A percentile compares a stretch with the other conserved stretches of the same genome.
phyloP scores from a whole-genome alignment of 2,329 filamentous ascomycete genomes.

The Drechslerella dactyloides region DNA sequence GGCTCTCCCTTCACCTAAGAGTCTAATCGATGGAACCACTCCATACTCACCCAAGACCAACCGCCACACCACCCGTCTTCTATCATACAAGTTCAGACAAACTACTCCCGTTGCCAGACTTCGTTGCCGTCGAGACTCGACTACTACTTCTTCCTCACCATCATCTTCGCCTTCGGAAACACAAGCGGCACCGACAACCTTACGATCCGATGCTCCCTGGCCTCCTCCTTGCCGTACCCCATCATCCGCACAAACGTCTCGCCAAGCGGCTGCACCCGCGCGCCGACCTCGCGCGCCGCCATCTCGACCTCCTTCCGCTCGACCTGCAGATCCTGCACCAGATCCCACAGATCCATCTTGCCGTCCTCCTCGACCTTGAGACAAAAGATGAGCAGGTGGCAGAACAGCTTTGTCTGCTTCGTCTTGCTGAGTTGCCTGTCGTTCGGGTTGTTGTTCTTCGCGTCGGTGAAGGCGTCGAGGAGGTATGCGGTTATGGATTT shows the following conservation, averaged over 20 bases:
- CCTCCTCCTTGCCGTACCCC: constrained; percentile 68
- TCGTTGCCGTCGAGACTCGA: too few relatives aligned
- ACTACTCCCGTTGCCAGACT: too few relatives aligned
- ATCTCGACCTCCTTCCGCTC: constrained; percentile 73
- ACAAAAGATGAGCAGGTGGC: constrained; percentile 39
- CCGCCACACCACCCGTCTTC: too few relatives aligned
- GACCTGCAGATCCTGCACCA: constrained; percentile 74
- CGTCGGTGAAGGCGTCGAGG: constrained; percentile 30
- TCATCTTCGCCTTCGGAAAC: constrained; percentile 72
- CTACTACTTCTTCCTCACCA: constrained; percentile 54
- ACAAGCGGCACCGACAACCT: constrained; percentile 77
- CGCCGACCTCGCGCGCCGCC: constrained; percentile 77
- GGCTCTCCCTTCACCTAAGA: too few relatives aligned
- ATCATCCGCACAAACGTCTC: constrained; percentile 63
- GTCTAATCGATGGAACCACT: too few relatives aligned
- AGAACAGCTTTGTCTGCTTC: constrained; percentile 43
- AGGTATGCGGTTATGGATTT: constrained; percentile 39
- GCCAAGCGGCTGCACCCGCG: constrained; percentile 63
- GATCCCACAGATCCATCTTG: constrained; percentile 60
- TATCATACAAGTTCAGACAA: too few relatives aligned
- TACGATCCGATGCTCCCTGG: constrained; percentile 69
- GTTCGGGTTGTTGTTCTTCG: constrained; percentile 46
- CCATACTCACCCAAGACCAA: too few relatives aligned
- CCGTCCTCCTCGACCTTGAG: constrained; percentile 73
- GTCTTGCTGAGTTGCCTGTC: constrained; percentile 39